phyloP scores from a whole-genome alignment of 2,329 filamentous ascomycete species.

The Neofusicoccum sp. region DNA sequence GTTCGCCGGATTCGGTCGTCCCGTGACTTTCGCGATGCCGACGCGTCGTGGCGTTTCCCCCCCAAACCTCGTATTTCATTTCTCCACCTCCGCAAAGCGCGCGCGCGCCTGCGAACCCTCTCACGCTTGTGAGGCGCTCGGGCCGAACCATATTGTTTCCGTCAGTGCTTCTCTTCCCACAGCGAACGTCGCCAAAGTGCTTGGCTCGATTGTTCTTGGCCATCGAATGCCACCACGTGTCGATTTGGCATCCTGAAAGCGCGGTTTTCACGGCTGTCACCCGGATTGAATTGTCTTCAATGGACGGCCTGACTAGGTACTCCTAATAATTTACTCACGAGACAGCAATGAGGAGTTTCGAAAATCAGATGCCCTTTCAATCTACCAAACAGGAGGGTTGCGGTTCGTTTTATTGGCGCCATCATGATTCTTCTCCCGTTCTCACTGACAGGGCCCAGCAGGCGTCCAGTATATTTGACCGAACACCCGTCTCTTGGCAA shows the following conservation, averaged over 20 bases:
- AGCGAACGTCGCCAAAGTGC: neutral
- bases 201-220: neutral
- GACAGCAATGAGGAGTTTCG: neutral
- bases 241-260: no score
- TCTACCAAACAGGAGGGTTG: no score
- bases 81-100: neutral
- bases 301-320: no score
- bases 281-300: no score
- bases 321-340: neutral
- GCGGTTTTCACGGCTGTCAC: no score
- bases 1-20: neutral
- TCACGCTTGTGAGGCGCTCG: neutral
- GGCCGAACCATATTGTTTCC: neutral
- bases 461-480: constrained; percentile 14
- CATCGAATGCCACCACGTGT: no score
- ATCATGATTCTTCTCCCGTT: neutral
- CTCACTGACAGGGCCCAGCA: neutral
- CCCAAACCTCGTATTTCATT: neutral
- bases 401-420: neutral
- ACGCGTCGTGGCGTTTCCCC: neutral
- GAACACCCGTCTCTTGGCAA: neutral
- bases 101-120: neutral
- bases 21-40: constrained; percentile 3
- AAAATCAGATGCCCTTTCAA: no score
- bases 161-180: neutral